These are phyloP conservation scores for Pulveroboletus ravenelii DNA, from an alignment of 768 basidiomycete species.

Conservation along the genomic window DNA sequence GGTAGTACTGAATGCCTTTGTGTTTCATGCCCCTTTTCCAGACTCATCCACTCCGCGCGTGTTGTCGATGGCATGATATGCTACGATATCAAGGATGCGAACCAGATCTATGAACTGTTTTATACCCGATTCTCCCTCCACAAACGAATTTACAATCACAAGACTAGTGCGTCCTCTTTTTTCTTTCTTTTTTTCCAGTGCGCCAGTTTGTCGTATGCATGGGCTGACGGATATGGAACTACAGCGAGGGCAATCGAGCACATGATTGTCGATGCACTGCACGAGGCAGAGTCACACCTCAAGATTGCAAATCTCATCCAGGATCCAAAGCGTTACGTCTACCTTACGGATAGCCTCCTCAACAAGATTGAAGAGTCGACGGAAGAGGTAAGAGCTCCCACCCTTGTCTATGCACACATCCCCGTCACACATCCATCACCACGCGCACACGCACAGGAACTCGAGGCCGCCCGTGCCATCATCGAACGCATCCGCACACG, in stretches of 20 bases:
- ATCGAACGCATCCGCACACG: constrained; percentile 58
- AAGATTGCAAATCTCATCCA: constrained; percentile 54
- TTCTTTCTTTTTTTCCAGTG: background rate
- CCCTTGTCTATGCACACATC: too few species aligned
- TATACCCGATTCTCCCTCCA: constrained; percentile 74
- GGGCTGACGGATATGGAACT: background rate
- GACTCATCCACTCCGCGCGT: constrained; percentile 68
- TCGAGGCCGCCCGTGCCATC: constrained; percentile 54
- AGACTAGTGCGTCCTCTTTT: constrained; percentile 38
- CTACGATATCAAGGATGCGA: constrained; percentile 78
- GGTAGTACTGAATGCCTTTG: background rate
- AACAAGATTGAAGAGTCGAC: constrained; percentile 51
- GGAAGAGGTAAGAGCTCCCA: constrained; percentile 19
- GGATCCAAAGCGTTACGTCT: constrained; percentile 55
- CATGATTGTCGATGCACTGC: constrained; percentile 80
- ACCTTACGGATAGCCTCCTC: constrained; percentile 68
- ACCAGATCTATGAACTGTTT: constrained; percentile 70
- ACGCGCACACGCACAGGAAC: constrained; percentile 39
- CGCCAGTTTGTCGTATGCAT: background rate
- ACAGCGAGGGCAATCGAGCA: constrained; percentile 73
- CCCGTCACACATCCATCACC: too few species aligned
- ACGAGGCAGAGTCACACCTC: constrained; percentile 60
- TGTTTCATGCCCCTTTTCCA: constrained; percentile 20
- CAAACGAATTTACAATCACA: constrained; percentile 80
- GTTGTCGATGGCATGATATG: constrained; percentile 74